Conservation (phyloP, 345 rosid species). For the Bruguiera parviflora region DNA sequence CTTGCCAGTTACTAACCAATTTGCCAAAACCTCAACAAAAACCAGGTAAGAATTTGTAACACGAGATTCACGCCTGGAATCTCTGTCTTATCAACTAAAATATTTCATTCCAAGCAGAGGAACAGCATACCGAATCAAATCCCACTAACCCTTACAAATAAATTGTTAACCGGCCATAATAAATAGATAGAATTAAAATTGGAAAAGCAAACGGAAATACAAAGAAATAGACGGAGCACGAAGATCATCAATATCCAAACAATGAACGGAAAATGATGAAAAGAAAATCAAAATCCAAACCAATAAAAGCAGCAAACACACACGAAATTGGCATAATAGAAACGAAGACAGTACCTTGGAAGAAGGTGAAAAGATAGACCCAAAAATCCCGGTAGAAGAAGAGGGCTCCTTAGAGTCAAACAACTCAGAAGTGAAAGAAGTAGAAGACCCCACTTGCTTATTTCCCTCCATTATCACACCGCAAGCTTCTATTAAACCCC, state of each 20-base stretch:
- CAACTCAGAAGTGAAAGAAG: conserved; percentile 56
- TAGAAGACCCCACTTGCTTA: conserved; percentile 40
- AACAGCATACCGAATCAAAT: too few species aligned
- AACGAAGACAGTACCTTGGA: conserved; percentile 36
- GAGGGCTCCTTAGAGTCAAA: conserved; percentile 63
- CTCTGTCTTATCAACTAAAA: too few species aligned
- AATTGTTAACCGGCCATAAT: too few species aligned
- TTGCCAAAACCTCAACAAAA: too few species aligned
- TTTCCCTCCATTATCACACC: conserved; percentile 49
- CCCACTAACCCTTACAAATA: too few species aligned
- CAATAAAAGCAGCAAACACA: not conserved
- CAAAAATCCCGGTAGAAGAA: conserved; percentile 49
- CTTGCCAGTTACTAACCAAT: too few species aligned
- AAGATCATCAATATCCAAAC: not conserved
- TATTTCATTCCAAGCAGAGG: too few species aligned
- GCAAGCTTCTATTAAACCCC: conserved; percentile 3
- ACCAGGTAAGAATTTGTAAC: too few species aligned
- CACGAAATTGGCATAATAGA: too few species aligned
- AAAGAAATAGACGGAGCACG: not conserved
- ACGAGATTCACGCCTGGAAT: too few species aligned
- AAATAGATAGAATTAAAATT: too few species aligned
- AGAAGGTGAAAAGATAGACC: conserved; percentile 59
- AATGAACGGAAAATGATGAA: not conserved
- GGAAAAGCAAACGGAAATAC: not conserved
- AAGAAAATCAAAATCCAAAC: not conserved